These are phyloP conservation scores for Echeveria elegans DNA, from an alignment of 164 flowering plant genomes.

Conservation along the genomic window DNA sequence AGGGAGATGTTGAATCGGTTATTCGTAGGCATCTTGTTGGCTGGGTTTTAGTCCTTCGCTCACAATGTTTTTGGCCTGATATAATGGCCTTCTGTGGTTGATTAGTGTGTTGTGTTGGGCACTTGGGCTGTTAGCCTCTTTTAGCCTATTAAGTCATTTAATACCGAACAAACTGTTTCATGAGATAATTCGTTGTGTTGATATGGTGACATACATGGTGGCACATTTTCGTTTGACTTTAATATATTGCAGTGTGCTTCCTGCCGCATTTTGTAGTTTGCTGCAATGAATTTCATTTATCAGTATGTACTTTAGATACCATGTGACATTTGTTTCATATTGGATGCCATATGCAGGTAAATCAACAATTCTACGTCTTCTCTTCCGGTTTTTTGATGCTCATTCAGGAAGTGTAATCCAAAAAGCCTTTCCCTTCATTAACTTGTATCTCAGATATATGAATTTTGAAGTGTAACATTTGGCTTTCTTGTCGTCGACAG, in stretches of 20 bases:
- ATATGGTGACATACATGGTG: background rate
- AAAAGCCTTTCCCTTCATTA: background rate
- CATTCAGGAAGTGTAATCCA: conserved; percentile 71
- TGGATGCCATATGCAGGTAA: conserved; percentile 56
- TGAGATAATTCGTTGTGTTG: background rate
- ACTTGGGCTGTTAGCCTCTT: too few relatives aligned
- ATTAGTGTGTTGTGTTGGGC: too few relatives aligned
- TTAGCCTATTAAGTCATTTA: too few relatives aligned
- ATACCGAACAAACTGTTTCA: background rate
- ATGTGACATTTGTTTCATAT: background rate
- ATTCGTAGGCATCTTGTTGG: too few relatives aligned
- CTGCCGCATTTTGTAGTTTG: too few relatives aligned
- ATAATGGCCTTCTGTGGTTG: too few relatives aligned
- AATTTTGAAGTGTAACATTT: background rate
- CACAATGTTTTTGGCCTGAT: too few relatives aligned
- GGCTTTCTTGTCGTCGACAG: conserved; percentile 28
- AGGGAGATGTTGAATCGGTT: background rate
- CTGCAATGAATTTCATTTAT: background rate
- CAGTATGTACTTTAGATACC: background rate
- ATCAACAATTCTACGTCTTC: conserved; percentile 85
- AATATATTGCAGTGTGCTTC: background rate
- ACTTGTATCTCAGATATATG: background rate
- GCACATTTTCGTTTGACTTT: background rate
- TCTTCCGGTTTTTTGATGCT: conserved; percentile 82
- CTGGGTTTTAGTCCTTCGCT: too few relatives aligned